Evolutionary conservation across 192 early-diverging fungal species (phyloP).

Genomic region (Chytriomyces sp.): DNA sequence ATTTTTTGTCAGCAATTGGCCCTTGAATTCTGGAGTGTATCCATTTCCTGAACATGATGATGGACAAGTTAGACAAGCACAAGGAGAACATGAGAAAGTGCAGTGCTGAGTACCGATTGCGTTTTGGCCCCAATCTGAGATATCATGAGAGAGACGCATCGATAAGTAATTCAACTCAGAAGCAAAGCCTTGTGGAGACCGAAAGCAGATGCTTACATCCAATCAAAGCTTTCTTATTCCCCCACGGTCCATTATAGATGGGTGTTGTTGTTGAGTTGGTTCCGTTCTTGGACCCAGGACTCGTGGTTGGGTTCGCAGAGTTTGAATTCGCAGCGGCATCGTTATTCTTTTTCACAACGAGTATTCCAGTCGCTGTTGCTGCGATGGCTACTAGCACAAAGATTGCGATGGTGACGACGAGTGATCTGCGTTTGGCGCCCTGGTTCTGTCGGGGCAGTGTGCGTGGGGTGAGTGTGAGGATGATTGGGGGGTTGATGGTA

Average conservation of each 20-base stretch:
- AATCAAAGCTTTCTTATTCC: not conserved
- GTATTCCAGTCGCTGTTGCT: not conserved
- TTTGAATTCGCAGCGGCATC: not conserved
- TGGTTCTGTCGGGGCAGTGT: too few species aligned
- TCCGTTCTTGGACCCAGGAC: not conserved
- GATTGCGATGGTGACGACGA: not conserved
- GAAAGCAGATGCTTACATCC: not conserved
- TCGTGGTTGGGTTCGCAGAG: not conserved
- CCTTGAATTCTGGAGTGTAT: slow-evolving; percentile 5
- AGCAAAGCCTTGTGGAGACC: not conserved
- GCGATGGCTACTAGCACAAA: not conserved
- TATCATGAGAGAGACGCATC: not conserved
- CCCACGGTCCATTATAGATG: not conserved
- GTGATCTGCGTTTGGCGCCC: too few species aligned
- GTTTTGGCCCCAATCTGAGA: not conserved
- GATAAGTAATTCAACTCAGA: not conserved
- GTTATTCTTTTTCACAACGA: not conserved
- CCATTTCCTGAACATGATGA: slow-evolving; percentile 3
- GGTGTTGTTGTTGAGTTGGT: not conserved
- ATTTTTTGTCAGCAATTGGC: not conserved
- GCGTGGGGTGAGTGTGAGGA: too few species aligned
- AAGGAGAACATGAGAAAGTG: too few species aligned
- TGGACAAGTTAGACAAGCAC: too few species aligned
- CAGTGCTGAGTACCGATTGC: not conserved
- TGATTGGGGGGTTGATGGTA: too few species aligned